Base-by-base conservation (phyloP, 768 basidiomycete species). In the Cystofilobasidium bisporidii region DNA sequence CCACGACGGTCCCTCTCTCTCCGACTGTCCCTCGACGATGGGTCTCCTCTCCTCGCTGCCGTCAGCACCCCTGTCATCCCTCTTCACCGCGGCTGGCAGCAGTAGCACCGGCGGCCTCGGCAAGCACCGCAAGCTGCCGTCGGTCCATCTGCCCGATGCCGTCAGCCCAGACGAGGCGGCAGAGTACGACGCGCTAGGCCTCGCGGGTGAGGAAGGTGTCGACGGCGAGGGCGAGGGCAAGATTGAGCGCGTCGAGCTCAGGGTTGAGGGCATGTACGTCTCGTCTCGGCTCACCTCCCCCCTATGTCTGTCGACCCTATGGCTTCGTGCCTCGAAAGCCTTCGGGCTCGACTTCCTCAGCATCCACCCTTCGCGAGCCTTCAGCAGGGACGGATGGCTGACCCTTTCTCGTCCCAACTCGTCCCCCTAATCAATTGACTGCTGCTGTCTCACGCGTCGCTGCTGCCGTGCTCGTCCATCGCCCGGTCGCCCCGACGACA, bases 211-310 rank as follows among this genome's bases (percentile, higher is more conserved):
- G 33, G 56, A 26, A 28, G 67, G 57, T 20, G 55, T 47, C n/a
- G 53, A 38, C 3, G 24, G 33, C n/a, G 26, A 41, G 60, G 60
- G 60, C 1, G 28, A 61, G 30, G 17, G 30, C 30, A 30, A 30
- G 20, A 48, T 68, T 17, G 32, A 40, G 26, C 26, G 67, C 15
- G 48, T 61, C 17, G 67, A 68, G 41, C 50, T 68, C 30, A 24
- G 62, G 55, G 61, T 68, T 33, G 67, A 68, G 43, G 67, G 67
- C 10, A 68, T 68, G 67, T 68, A 41, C 63, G 67, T 68, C 10
- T 17, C 40, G 9, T 41, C 10, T 9, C 40, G 9, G 28, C 33
- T 32, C 30, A 12, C 53, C 30, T 55, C 53, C 24, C n/a, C n/a
- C n/a, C n/a, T n/a, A n/a, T n/a, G n/a, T n/a, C n/a, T n/a, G n/a